Evolutionary conservation across 805 yeast genomes (phyloP), one percentile per base, ranked within the genome.

Genomic region (Saccharomycopsis sp.): DNA sequence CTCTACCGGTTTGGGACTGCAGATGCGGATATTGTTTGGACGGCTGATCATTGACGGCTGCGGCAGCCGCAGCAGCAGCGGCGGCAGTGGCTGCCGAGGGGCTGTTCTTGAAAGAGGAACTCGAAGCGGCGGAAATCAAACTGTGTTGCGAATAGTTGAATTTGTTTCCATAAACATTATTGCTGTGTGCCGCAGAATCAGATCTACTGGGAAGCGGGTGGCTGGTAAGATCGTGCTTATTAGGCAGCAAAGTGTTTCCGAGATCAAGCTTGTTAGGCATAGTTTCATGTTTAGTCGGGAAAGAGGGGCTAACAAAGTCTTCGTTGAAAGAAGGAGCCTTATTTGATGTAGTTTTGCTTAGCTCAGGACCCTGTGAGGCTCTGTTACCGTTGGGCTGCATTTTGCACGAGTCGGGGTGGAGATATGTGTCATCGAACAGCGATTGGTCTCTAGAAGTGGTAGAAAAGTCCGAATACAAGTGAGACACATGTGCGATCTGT

Each of bases 81-180:
- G 57, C 63, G 21, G 58, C 59, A 24, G 55, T 64, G 23, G 55
- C 64, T 23, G 61, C 67, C 52, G 59, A 62, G 16, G 55, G 48
- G 18, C 24, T 56, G 12, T 34, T 54, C 18, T 54, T 52, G 37
- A 40, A 37, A n/a, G 51, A 50, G 29, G 47, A 53, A 40, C 16
- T 40, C 34, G 52, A 46, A 29, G 52, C 34, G 24, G 46, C 46
- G 58, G 55, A 24, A 56, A 44, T 44, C 21, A 44, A 44, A 44
- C 48, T 44, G 21, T 44, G 48, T 44, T 44, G 48, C 18, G 48
- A 44, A 44, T 44, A 44, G 16, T 44, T 44, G 37, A 12, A 5
- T 44, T 20, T 44, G 16, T n/a, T 44, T 16, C 21, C 48, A 44
- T 44, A 44, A 4, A 44, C 48, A 12, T n/a, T n/a, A 37, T 12